Evolutionary conservation across 495 filamentous ascomycete species (phyloP).

Genomic region (Lichenothelia convexa): DNA sequence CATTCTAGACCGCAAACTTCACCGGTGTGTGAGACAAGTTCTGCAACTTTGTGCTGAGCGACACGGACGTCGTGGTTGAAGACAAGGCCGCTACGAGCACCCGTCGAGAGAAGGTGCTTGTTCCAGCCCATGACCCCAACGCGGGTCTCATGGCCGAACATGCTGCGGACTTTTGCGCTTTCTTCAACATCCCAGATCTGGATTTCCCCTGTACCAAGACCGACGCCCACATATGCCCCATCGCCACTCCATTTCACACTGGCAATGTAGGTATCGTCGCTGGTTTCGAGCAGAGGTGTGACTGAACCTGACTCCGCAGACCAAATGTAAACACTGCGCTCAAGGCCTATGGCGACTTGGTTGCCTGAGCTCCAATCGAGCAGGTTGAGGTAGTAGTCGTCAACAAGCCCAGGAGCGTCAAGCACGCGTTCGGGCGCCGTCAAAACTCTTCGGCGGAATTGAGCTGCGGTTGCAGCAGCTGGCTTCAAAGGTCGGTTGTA

Average conservation of each 20-base stretch:
- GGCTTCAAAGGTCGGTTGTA: constrained; percentile 92
- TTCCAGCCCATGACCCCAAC: constrained; percentile 98
- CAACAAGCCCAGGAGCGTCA: constrained; percentile 88
- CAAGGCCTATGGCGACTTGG: constrained; percentile 93
- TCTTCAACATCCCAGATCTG: constrained; percentile 99
- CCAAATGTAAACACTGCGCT: constrained; percentile 96
- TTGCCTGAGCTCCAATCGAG: constrained; percentile 95
- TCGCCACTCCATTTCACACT: constrained; percentile 98
- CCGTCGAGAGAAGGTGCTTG: constrained; percentile 91
- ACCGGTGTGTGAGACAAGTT: constrained; percentile 88
- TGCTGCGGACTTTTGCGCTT: constrained; percentile 83
- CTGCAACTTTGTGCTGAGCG: constrained; percentile 91
- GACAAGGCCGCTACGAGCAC: constrained; percentile 83
- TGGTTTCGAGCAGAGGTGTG: constrained; percentile 66
- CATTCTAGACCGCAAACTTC: constrained; percentile 98
- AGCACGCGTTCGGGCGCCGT: constrained; percentile 92
- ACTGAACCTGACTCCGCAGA: constrained; percentile 89
- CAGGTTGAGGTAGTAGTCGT: constrained; percentile 98
- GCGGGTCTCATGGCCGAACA: constrained; percentile 91
- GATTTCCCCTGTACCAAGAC: constrained; percentile 84
- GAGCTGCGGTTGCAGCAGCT: constrained; percentile 49
- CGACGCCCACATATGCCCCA: constrained; percentile 70
- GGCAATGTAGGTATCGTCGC: constrained; percentile 84
- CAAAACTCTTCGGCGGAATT: constrained; percentile 76
- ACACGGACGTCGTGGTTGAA: constrained; percentile 98